Evolutionary conservation across 495 filamentous ascomycete species (phyloP).

Genomic region (Penicillium subrubescens): DNA sequence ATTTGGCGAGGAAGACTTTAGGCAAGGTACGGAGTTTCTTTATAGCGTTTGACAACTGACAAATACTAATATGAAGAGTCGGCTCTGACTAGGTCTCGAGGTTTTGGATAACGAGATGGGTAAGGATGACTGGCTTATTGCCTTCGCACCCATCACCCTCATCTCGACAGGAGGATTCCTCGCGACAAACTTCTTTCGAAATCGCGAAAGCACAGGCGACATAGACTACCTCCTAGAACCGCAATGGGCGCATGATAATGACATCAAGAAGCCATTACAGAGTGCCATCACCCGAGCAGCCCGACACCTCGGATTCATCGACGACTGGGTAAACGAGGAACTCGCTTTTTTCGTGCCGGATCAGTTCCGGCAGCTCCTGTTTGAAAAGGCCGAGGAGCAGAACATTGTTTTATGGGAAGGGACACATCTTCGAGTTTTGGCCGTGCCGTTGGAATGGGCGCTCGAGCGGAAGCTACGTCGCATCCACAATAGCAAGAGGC

Average conservation of each 20-base stretch:
- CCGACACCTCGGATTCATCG: constrained; percentile 17
- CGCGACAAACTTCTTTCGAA: constrained; percentile 28
- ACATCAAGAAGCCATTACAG: constrained; percentile 26
- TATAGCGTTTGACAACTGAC: neutral
- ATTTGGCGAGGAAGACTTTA: constrained; percentile 18
- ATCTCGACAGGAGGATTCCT: constrained; percentile 35
- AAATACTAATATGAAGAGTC: neutral
- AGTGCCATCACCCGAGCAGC: constrained; percentile 22
- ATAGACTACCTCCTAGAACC: constrained; percentile 37
- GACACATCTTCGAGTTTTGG: constrained; percentile 24
- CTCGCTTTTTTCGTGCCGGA: constrained; percentile 34
- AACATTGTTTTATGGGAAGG: constrained; percentile 32
- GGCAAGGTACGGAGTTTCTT: constrained; percentile 4
- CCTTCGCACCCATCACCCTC: constrained; percentile 38
- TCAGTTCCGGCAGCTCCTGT: constrained; percentile 18
- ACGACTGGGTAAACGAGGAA: constrained; percentile 34
- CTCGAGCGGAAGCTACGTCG: constrained; percentile 36
- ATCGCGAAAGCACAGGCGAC: constrained; percentile 35
- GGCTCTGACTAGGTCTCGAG: constrained; percentile 22
- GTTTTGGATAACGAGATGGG: constrained; percentile 33
- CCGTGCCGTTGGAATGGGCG: constrained; percentile 38
- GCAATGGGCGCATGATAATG: constrained; percentile 28
- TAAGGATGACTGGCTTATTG: constrained; percentile 26
- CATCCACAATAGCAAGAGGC: constrained; percentile 22
- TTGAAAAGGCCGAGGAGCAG: constrained; percentile 29